Percentiles rank a stretch among this genome's conserved stretches.
These are phyloP conservation scores for Macroventuria anomochaeta DNA, from an alignment of 2,329 filamentous ascomycete genomes.

Conservation along the genomic window DNA sequence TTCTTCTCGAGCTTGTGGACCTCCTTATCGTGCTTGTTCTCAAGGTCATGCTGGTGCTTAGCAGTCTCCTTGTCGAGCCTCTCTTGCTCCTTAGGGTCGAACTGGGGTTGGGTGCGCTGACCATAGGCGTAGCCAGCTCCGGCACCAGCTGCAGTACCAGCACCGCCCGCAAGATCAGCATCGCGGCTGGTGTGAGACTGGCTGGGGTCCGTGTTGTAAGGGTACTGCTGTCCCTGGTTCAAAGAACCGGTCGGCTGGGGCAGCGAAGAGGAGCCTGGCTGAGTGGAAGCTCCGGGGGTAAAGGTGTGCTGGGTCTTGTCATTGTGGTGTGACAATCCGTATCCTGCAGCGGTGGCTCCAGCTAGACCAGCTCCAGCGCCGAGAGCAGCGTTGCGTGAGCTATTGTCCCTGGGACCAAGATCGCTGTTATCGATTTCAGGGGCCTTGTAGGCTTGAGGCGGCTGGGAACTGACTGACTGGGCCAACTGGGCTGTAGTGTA, in stretches of 20 bases:
- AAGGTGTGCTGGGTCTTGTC: background rate
- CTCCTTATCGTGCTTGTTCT: constrained; percentile 32
- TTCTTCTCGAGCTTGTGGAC: constrained; percentile 26
- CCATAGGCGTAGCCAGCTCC: constrained; percentile 40
- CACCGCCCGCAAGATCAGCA: constrained; percentile 12
- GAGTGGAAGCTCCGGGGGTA: constrained; percentile 1
- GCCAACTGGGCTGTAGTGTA: constrained; percentile 12
- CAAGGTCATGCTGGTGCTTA: constrained; percentile 21
- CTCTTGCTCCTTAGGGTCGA: constrained; percentile 24
- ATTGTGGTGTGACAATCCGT: constrained; percentile 9
- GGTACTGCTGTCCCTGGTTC: constrained; percentile 8
- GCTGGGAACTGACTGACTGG: constrained; percentile 5
- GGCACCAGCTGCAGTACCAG: constrained; percentile 24
- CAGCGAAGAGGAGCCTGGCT: constrained; percentile 11
- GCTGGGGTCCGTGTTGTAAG: constrained; percentile 1
- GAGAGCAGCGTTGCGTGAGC: constrained; percentile 34
- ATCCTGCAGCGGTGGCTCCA: constrained; percentile 7
- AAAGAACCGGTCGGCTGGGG: constrained; percentile 7
- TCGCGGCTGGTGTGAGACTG: constrained; percentile 11
- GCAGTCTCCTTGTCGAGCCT: constrained; percentile 23
- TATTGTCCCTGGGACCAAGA: constrained; percentile 12
- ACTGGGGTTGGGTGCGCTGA: constrained; percentile 27
- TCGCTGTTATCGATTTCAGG: constrained; percentile 7
- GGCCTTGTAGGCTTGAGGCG: constrained; percentile 7
- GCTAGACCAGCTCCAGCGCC: constrained; percentile 26